Conservation (phyloP, 257 asterid genomes). For the Solanum chiquidenum region DNA sequence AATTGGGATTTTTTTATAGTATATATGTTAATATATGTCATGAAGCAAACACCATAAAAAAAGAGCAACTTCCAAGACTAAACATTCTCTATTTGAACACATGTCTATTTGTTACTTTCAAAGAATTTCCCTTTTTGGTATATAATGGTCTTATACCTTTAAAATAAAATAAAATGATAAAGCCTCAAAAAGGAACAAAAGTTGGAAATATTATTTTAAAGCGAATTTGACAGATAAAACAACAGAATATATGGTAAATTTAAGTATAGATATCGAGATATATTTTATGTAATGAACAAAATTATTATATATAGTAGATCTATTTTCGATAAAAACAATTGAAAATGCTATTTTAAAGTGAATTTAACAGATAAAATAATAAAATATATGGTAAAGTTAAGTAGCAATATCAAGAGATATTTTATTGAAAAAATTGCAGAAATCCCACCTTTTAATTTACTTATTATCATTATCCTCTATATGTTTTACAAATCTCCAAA, state of each 20-base stretch:
- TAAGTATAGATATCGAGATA: background rate
- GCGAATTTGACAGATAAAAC: background rate
- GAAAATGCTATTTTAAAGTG: no score
- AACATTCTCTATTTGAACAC: background rate
- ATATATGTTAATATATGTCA: background rate
- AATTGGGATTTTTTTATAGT: no score
- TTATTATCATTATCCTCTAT: no score
- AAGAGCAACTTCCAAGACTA: background rate
- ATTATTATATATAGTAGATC: background rate
- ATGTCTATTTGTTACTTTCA: background rate
- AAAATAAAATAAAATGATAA: background rate
- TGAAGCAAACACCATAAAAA: background rate
- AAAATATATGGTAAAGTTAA: background rate
- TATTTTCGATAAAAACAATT: background rate
- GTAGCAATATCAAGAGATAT: background rate
- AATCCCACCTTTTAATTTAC: no score
- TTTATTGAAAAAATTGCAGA: no score
- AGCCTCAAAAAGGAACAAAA: background rate
- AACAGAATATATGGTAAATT: background rate
- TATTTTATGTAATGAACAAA: background rate
- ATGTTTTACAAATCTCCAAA: no score
- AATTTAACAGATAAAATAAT: background rate
- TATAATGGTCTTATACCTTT: background rate
- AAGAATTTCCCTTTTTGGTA: background rate
- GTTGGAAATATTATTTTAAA: background rate